These are phyloP conservation scores for Protomyces gravidus DNA, from an alignment of 1,139 yeast species.

Conservation along the genomic window DNA sequence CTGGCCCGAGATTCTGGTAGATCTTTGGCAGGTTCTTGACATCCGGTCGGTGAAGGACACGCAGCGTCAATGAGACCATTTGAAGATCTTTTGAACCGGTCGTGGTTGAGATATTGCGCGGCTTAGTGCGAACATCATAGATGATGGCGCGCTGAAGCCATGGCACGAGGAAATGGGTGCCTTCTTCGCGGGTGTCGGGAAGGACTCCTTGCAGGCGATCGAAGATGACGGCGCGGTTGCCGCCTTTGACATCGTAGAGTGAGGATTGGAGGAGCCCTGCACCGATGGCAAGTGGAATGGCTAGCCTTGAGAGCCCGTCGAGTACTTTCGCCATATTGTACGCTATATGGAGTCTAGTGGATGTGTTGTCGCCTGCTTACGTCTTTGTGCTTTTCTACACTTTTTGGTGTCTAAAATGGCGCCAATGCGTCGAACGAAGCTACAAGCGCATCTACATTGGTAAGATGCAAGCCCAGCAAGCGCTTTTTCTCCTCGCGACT, in stretches of 20 bases:
- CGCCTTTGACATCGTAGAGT: slow-evolving; percentile 78
- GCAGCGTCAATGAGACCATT: slow-evolving; percentile 85
- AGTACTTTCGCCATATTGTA: slow-evolving; percentile 16
- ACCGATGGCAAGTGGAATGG: slow-evolving; percentile 53
- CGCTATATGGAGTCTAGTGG: slow-evolving; percentile 50
- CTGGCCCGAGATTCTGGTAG: slow-evolving; percentile 84
- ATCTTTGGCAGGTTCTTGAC: slow-evolving; percentile 74
- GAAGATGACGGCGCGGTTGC: slow-evolving; percentile 90
- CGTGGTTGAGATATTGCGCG: slow-evolving; percentile 87
- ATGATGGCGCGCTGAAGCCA: slow-evolving; percentile 91
- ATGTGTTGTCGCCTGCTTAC: slow-evolving; percentile 48
- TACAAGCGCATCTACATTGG: slow-evolving; percentile 49
- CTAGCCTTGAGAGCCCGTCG: slow-evolving; percentile 31
- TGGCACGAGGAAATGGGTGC: slow-evolving; percentile 90
- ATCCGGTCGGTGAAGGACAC: slow-evolving; percentile 93
- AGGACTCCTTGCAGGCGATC: slow-evolving; percentile 89
- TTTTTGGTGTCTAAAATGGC: too few relatives aligned
- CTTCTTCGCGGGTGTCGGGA: slow-evolving; percentile 84
- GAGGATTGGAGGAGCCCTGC: slow-evolving; percentile 66
- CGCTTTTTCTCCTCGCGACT: slow-evolving; percentile 54
- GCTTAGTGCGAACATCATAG: slow-evolving; percentile 86
- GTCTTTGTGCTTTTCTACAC: slow-evolving; percentile 35
- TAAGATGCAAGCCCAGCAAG: slow-evolving; percentile 49
- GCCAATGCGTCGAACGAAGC: slow-evolving; percentile 46
- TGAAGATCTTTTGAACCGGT: slow-evolving; percentile 98